Evolutionary conservation across 2,329 filamentous ascomycete species (phyloP).

Genomic region (Diaporthe ilicicola): DNA sequence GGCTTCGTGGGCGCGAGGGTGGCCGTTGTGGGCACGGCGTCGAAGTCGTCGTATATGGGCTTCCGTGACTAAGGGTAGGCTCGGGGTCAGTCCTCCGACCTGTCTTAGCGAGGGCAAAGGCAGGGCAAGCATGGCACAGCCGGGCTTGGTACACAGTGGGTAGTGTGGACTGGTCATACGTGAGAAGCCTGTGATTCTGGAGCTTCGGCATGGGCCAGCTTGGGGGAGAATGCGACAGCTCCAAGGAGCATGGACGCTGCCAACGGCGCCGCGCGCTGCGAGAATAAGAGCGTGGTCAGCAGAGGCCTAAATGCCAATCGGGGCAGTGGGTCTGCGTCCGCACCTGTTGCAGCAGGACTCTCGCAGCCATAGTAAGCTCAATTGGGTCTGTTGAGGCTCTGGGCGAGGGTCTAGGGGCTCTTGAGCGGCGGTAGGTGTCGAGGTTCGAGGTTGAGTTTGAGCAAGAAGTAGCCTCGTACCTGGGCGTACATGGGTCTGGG

Average conservation of each 20-base stretch:
- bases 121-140: not conserved
- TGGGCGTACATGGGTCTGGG: constrained; percentile 5
- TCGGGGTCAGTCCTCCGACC: constrained; percentile 31
- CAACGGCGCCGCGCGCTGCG: constrained; percentile 63
- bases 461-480: constrained; percentile 7
- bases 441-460: constrained; percentile 18
- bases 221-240: constrained; percentile 56
- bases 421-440: constrained; percentile 24
- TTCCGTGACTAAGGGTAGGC: constrained; percentile 57
- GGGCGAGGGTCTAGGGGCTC: not conserved
- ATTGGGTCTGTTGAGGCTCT: constrained; percentile 47
- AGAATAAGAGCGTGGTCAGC: constrained; percentile 40
- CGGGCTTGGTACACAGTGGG: not conserved
- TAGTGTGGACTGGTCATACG: constrained; percentile 5
- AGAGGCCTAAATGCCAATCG: constrained; percentile 29
- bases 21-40: constrained; percentile 45
- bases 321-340: constrained; percentile 34
- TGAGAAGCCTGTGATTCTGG: constrained; percentile 40
- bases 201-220: constrained; percentile 61
- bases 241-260: constrained; percentile 60
- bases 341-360: constrained; percentile 67
- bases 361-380: constrained; percentile 66
- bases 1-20: constrained; percentile 29
- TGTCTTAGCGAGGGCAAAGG: not conserved
- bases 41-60: constrained; percentile 83